Evolutionary conservation across 2,329 filamentous ascomycete genomes (phyloP), one percentile per base, ranked within the genome.

Genomic region (Monilinia vaccinii-corymbosi): DNA sequence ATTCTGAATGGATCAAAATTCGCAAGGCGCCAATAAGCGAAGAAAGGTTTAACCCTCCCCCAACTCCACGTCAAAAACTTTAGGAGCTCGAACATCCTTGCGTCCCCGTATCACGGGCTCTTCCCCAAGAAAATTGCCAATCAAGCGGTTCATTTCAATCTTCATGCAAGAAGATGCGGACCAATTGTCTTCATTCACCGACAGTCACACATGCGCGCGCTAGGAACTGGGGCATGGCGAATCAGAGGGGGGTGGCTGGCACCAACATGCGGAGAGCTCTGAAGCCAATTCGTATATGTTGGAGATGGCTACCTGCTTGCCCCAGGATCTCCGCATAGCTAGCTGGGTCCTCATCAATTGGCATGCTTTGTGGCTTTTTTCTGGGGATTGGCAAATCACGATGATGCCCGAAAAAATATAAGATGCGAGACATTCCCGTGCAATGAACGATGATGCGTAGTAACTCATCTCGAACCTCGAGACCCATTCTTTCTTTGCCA

Each of bases 251-350:
- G 9, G n/a, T 18, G 56, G 36, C 55, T 40, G 21, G 56, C 18
- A 14, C 28, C 34, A 31, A 4, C 8, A 58, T 6, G 56, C n/a
- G 7, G 32, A 44, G 46, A 23, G 23, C 46, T 58, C 6, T 51
- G 25, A 42, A 42, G 47, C 8, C 34, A 47, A n/a, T n/a, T 34
- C 14, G 21, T 10, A 28, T 18, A 28, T 10, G 28, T 42, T 18
- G 18, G 25, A 28, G 44, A 7, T 44, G 51, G 51, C 38, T n/a
- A 44, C 32, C 25, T 28, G 25, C 6, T 28, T 55, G 49, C 34
- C 47, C 61, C 58, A 56, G 51, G 51, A 60, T 57, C 61, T 48
- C 61, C 61, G 53, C 61, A 56, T 58, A 31, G 44, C 25, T n/a
- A n/a, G 25, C 28, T 53, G 32, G 38, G 18, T 28, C 23, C 8